Evolutionary conservation across 768 basidiomycete genomes (phyloP), one percentile per base, ranked within the genome.

Genomic region (Hygrocybe coccinea): DNA sequence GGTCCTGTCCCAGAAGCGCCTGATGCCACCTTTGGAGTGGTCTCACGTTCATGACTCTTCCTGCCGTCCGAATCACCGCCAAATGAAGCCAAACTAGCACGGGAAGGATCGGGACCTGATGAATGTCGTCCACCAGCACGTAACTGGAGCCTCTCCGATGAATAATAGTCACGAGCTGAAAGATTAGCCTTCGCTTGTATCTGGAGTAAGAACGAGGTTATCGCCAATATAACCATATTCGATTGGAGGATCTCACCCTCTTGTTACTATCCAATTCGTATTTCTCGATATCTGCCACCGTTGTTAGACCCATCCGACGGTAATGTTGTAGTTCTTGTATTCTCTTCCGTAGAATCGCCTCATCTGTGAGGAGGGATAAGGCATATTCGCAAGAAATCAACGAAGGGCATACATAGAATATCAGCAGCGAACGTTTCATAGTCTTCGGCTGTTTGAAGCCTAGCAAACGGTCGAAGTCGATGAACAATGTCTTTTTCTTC

Each of bases 281-380:
- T 64, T 88, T 91, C 39, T 95, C 92, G 34, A 95, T 89, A 60
- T 97, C 95, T n/a, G 85, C 85, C 7, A 84, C 71, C 1, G 88
- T 89, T 2, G 84, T 85, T 24, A 99, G 73, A 0, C 95, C 97
- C 66, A 91, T 81, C 34, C 87, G 80, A 7, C 95, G 85, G 68
- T 91, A 95, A 48, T 87, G 84, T 65, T 99, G 95, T 21, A 99
- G 75, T 62, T 98, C 94, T 60, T 86, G 81, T 65, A 98, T 95
- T 37, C 87, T 80, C 68, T 91, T 92, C 15, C 95, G 83, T 7
- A 99, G 76, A 53, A 87, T 76, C 3, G 88, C 82, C 70, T 98
- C 95, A 62, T 95, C 95, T 97, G 58, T 8, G 43, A 41, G 43
- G 45, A 57, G 57, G 52, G 52, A 35, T 57, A 9, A 56, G 34